Base-by-base conservation (phyloP, 495 filamentous ascomycete species). In the Hypoxylon fuscum region DNA sequence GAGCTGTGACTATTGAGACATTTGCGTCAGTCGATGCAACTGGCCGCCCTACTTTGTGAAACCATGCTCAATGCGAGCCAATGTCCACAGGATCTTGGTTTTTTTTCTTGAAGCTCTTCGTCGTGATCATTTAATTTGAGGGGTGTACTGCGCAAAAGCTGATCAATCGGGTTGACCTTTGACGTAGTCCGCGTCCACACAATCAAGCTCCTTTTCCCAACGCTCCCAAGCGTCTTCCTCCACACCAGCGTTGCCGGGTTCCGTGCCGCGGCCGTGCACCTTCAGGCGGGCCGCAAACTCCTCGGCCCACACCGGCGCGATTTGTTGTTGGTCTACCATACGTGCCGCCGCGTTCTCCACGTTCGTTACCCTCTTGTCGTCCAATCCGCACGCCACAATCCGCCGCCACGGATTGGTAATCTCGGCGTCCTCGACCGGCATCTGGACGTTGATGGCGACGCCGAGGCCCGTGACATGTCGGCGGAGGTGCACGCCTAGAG, bases 401-500 rank as follows among this genome's bases (percentile, higher is more conserved):
- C 92, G 80, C 25, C 58, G 66, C 78, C 78, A 82, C 8, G 79
- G 78, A 32, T 79, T 79, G 2, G 23, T 15, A 11, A 32, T 35
- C 43, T 58, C 52, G 22, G 43, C 20, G 1, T 62, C 64, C 5
- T 20, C 11, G 12, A 68, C 63, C 6, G 77, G 71, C 62, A 89
- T 91, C 54, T 70, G 68, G 17, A 96, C 80, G 77, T 98, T 98
- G 66, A 98, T 70, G 11, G 88, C 94, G 27, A 96, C 79, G 8
- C 95, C 95, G 74, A 92, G 90, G 68, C 88, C 90, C n/a, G 86
- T 90, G 34, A 98, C 85, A 74, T 95, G 85, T 42, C 94, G 77
- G 10, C 91, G 77, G 55, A 97, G 77, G 81, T 97, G 93, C 21
- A 98, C 90, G 2, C 95, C 95, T 5, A 98, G 76, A 2, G 92